A percentile compares a stretch with the other conserved stretches of the same genome.
Evolutionary conservation across 495 filamentous ascomycete species (phyloP).

Genomic region (Hyaloscypha hepaticicola): DNA sequence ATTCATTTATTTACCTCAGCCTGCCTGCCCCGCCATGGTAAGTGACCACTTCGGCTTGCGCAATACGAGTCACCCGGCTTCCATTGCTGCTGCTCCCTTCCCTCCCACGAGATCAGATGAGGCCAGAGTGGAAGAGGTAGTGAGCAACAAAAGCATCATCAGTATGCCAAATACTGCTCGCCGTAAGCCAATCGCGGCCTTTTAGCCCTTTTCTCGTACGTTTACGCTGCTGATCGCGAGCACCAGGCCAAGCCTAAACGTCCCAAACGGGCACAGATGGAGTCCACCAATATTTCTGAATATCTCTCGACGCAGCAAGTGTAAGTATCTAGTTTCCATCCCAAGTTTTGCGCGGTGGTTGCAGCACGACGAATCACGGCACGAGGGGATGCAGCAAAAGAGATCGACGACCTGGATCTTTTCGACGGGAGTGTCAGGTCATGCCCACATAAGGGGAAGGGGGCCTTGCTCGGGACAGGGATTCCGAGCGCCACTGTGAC

Average conservation of each 20-base stretch:
- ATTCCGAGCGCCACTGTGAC: conserved; percentile 10
- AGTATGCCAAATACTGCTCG: not conserved
- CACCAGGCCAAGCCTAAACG: not conserved
- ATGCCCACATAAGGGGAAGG: conserved; percentile 8
- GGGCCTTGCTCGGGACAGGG: conserved; percentile 1
- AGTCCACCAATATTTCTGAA: conserved; percentile 16
- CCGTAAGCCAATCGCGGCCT: not conserved
- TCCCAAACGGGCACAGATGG: not conserved
- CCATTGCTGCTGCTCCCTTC: not conserved
- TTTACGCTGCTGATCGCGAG: conserved; percentile 12
- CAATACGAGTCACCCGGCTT: conserved; percentile 13
- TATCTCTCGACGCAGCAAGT: not conserved
- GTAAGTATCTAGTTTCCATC: not conserved
- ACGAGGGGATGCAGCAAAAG: conserved; percentile 13
- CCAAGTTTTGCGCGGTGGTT: not conserved
- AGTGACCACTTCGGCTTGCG: conserved; percentile 11
- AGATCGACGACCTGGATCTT: conserved; percentile 23
- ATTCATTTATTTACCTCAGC: not conserved
- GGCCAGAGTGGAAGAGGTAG: not conserved
- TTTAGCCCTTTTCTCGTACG: not conserved
- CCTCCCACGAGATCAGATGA: not conserved
- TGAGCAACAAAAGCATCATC: not conserved
- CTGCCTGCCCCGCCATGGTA: not conserved
- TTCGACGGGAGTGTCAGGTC: conserved; percentile 24
- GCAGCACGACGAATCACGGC: conserved; percentile 19